Evolutionary conservation across 1,139 yeast genomes (phyloP).

Genomic region (Meyerozyma athensensis): DNA sequence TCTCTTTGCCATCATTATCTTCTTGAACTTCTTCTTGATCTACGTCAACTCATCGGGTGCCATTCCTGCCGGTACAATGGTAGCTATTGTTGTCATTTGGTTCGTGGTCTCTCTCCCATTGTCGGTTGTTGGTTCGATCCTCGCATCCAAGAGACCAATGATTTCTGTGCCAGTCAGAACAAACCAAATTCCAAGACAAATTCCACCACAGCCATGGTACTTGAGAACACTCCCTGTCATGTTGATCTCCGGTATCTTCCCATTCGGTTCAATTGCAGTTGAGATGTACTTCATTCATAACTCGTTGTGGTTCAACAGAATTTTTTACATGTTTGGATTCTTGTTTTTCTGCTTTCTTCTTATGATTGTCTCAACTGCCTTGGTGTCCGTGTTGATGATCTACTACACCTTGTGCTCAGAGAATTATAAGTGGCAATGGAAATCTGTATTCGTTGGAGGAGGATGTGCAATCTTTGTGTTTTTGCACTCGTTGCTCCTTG

Average conservation of each 20-base stretch:
- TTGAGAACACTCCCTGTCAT: slow-evolving; percentile 64
- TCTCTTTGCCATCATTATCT: slow-evolving; percentile 57
- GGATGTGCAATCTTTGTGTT: slow-evolving; percentile 85
- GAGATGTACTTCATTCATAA: slow-evolving; percentile 87
- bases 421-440: slow-evolving; percentile 98
- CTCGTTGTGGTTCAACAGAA: slow-evolving; percentile 90
- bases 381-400: slow-evolving; percentile 75
- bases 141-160: slow-evolving; percentile 64
- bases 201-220: slow-evolving; percentile 88
- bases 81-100: slow-evolving; percentile 81
- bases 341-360: slow-evolving; percentile 80
- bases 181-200: slow-evolving; percentile 92
- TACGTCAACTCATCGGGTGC: slow-evolving; percentile 87
- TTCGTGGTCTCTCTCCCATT: slow-evolving; percentile 80
- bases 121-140: slow-evolving; percentile 71
- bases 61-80: slow-evolving; percentile 86
- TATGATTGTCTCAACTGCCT: slow-evolving; percentile 76
- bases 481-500: slow-evolving; percentile 72
- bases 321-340: slow-evolving; percentile 97
- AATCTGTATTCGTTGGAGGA: slow-evolving; percentile 82
- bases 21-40: slow-evolving; percentile 78
- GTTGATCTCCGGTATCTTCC: slow-evolving; percentile 82
- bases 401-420: slow-evolving; percentile 87
- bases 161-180: slow-evolving; percentile 76
- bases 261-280: slow-evolving; percentile 92